phyloP scores from a whole-genome alignment of 73 alveolate genomes.

The Stentor coeruleus region DNA sequence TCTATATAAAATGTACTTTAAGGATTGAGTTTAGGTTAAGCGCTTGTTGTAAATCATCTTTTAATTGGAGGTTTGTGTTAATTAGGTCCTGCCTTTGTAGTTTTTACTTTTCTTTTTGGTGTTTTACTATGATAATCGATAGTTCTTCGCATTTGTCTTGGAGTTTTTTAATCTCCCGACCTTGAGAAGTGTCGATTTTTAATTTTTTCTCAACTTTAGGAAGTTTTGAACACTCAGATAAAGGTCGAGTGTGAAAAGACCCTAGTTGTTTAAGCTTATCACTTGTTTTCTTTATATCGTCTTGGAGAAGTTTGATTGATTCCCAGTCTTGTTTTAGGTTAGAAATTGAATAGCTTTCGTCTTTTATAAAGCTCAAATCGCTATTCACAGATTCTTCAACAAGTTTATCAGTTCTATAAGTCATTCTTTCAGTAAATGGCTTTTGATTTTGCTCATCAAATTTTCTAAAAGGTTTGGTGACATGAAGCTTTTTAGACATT shows the following conservation, averaged over 20 bases:
- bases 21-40: background rate
- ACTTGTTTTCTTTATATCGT: background rate
- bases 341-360: background rate
- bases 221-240: background rate
- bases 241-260: background rate
- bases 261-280: background rate
- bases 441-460: background rate
- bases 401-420: background rate
- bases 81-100: background rate
- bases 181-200: background rate
- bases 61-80: background rate
- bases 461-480: background rate
- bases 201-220: background rate
- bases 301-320: background rate
- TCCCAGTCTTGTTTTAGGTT: conserved; percentile 5
- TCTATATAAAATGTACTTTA: background rate
- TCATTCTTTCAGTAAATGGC: background rate
- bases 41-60: background rate
- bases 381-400: background rate
- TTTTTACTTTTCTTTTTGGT: background rate
- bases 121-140: background rate
- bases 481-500: background rate
- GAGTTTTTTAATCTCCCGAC: background rate
- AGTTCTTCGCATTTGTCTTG: background rate
- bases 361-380: background rate